Evolutionary conservation across 805 yeast genomes (phyloP).

Genomic region (Lipomyces oligophaga): DNA sequence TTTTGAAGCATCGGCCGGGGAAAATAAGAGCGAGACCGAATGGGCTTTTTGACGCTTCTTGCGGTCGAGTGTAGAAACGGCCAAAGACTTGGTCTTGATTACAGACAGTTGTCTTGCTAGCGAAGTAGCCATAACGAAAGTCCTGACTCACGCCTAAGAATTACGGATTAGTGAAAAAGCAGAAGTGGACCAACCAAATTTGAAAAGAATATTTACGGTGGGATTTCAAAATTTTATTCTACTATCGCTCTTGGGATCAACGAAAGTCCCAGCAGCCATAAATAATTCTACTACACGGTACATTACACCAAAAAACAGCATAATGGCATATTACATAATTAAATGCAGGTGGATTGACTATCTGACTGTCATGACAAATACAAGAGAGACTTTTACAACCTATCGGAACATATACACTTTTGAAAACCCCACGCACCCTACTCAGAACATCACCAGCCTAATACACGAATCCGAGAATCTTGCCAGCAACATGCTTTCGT

Average conservation of each 20-base stretch:
- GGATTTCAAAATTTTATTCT: not conserved
- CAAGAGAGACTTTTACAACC: constrained; percentile 8
- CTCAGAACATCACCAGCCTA: constrained; percentile 38
- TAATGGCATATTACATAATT: too few relatives aligned
- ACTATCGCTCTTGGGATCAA: too few relatives aligned
- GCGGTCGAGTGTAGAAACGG: constrained; percentile 41
- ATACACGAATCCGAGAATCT: constrained; percentile 97
- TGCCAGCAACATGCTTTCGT: constrained; percentile 99
- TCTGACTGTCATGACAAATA: constrained; percentile 5
- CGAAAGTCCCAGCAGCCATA: too few relatives aligned
- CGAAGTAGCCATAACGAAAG: constrained; percentile 43
- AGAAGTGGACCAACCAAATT: not conserved
- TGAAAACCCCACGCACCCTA: not conserved
- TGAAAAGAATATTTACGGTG: not conserved
- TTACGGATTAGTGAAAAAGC: not conserved
- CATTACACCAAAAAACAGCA: too few relatives aligned
- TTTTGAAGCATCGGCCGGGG: constrained; percentile 81
- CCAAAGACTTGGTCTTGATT: constrained; percentile 39
- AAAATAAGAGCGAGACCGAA: constrained; percentile 81
- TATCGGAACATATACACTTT: constrained; percentile 7
- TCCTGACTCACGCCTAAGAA: too few relatives aligned
- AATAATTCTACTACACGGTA: too few relatives aligned
- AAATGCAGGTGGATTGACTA: too few relatives aligned
- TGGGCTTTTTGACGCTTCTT: constrained; percentile 83
- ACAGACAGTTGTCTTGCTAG: constrained; percentile 79